Evolutionary conservation across 768 basidiomycete genomes (phyloP), one percentile per base, ranked within the genome.

Genomic region (Pisolithus tinctorius): DNA sequence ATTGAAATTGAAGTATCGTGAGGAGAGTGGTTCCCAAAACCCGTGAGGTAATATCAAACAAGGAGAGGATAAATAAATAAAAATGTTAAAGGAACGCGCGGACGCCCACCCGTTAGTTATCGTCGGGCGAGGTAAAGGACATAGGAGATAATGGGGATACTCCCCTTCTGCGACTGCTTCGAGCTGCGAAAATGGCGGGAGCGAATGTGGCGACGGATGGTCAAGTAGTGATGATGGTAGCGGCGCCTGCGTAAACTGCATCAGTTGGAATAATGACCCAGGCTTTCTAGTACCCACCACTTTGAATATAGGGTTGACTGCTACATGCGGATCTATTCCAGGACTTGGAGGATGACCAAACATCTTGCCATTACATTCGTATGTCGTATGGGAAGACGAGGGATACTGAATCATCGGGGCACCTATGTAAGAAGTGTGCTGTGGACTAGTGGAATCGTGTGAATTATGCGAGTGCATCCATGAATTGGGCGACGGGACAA

Each of bases 251-350:
- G 40, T 25, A 38, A 46, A 42, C 23, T 52, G 50, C 13, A 45
- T 56, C 39, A 64, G 47, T 37, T 27, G 37, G 26, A 36, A 14
- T 30, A 44, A 30, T 36, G 43, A 25, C 51, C 11, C 34, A 4
- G 31, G 45, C 6, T 8, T 36, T 27, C 27, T 2, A 50, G 36
- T 51, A 81, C 89, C 75, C 71, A 91, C 89, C 74, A 92, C 88
- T 80, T 88, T 85, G 76, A 92, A 92, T 65, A 91, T 90, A 27
- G 89, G 87, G 67, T 92, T 89, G 62, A 90, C 87, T 31, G 75
- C 78, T 43, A 83, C 79, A 63, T 83, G 84, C 36, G 86, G 75
- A 14, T 78, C 79, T 48, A 76, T 69, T 44, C 76, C 75, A 34
- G 84, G 78, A 58, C 80, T 82, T 47, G 84, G 78, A 16, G 84